Base-by-base conservation (phyloP, 2,329 filamentous ascomycete species). In the Phoma sp. region DNA sequence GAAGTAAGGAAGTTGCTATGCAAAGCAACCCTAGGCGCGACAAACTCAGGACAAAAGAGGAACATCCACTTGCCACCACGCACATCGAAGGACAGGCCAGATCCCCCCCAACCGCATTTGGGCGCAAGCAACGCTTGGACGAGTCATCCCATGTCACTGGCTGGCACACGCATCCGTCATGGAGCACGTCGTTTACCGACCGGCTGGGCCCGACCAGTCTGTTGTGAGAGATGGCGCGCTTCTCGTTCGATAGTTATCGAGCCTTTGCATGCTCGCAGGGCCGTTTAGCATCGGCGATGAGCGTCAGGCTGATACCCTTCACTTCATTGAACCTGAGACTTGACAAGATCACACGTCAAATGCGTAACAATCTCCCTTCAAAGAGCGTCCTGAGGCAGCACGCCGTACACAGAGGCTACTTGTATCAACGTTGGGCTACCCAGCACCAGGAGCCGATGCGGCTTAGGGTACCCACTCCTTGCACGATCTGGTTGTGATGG, bases 201-300 rank as follows among this genome's bases (percentile, higher is more conserved):
- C 65, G 63, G 9, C 37, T 70, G 71, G 71, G 69, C 70, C 57
- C 70, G 70, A 72, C 61, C 18, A 61, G 53, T 63, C 58, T 65
- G 57, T 57, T 67, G 60, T 62, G 62, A 65, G 44, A 37, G 46
- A 57, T 65, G 60, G 66, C 65, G 66, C 56, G 42, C 58, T 58
- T 55, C 5, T 23, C 36, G 36, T n/a, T 22, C 14, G 11, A 18
- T 22, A 18, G 18, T 18, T 18, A 13, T 32, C 14, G 14, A 14
- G 22, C 18, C 7, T 7, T 23, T 22, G 14, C 14, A 22, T 7
- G 36, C 36, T 4, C 22, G 14, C 14, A 29, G 27, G 27, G 27
- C 27, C 27, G 27, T 29, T 18, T 18, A 18, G 18, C 18, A 18
- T 18, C 18, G 18, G 18, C 18, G 18, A 2, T 18, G 18, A 18